A percentile compares a stretch with the other conserved stretches of the same genome.
Evolutionary conservation across 23 red algal genomes (phyloP).

Genomic region (Cyanidioschyzon merolae): DNA sequence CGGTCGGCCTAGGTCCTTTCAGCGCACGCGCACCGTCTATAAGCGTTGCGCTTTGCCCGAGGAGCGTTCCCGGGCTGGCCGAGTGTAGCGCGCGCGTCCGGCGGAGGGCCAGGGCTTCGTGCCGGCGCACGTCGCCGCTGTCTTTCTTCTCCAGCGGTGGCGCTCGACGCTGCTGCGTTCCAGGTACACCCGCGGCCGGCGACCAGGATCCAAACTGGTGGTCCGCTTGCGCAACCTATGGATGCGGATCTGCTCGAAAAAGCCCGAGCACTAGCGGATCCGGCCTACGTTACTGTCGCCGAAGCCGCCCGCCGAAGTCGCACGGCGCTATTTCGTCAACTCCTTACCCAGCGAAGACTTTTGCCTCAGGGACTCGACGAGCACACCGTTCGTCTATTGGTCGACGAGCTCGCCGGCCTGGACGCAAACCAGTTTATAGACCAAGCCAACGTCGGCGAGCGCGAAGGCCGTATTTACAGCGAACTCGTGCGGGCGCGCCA

Average conservation of each 20-base stretch:
- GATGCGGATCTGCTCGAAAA: not conserved
- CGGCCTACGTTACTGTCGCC: conserved; percentile 10
- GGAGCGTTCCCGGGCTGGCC: too few relatives aligned
- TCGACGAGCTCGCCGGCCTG: conserved; percentile 32
- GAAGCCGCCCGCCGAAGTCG: not conserved
- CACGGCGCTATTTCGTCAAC: conserved; percentile 1
- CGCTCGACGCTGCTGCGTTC: too few relatives aligned
- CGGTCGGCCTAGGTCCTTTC: too few relatives aligned
- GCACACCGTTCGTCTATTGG: not conserved
- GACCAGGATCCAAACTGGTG: too few relatives aligned
- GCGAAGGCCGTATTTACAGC: conserved; percentile 36
- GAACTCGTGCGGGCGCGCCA: conserved; percentile 25
- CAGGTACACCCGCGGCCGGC: too few relatives aligned
- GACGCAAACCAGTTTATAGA: conserved; percentile 36
- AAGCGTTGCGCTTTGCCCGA: too few relatives aligned
- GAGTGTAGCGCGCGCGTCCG: too few relatives aligned
- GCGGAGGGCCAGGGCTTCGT: too few relatives aligned
- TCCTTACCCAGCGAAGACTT: conserved; percentile 28
- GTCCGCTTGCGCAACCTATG: too few relatives aligned
- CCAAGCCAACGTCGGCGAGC: conserved; percentile 29
- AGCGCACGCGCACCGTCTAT: too few relatives aligned
- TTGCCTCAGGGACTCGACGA: conserved; percentile 24
- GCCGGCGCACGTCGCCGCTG: too few relatives aligned
- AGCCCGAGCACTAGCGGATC: not conserved
- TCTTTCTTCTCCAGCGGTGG: too few relatives aligned